Evolutionary conservation across 768 basidiomycete genomes (phyloP), one percentile per base, ranked within the genome.

Genomic region (Auriculariales sp.): DNA sequence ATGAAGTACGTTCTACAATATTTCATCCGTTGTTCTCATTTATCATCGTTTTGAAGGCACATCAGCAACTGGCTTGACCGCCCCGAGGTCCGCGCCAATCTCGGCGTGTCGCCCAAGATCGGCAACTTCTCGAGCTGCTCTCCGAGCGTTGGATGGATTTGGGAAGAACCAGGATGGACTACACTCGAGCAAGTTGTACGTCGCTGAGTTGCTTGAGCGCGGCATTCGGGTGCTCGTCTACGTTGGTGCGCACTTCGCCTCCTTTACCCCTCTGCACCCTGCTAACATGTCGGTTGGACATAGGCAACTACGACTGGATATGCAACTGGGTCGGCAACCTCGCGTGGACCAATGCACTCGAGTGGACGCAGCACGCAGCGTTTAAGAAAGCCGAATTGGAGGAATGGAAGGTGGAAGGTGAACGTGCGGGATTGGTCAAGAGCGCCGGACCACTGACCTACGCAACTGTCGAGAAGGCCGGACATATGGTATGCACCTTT

Each of bases 31-130:
- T n/a, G n/a, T n/a, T n/a, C n/a, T n/a, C n/a, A n/a, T n/a, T n/a
- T n/a, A n/a, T 22, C n/a, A n/a, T n/a, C n/a, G n/a, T n/a, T n/a
- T n/a, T n/a, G 4, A 54, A 83, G 82, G 48, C 58, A 69, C 53
- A 81, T 90, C 53, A 53, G 61, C 0, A 61, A 66, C 2, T 92
- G 78, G 64, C 80, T 91, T 48, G 71, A 79, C 58, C 69, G 70
- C 29, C 71, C 76, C 1, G 65, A 69, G 5, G 68, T 78, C 28
- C 78, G 79, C 14, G 52, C 58, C 0, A 61, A 64, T 2, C 70
- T 91, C 3, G 87, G 87, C 31, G 82, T 88, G 11, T 69, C 70
- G 50, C 49, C 60, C 58, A 56, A 27, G 56, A 71, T 66, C 2
- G 61, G 62, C 5, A 70, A 71, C 45, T 76, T 71, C 55, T 58